A percentile compares a stretch with the other conserved stretches of the same genome.
Conservation (phyloP, 2,329 filamentous ascomycete genomes). For the Pseudogymnoascus sp. region DNA sequence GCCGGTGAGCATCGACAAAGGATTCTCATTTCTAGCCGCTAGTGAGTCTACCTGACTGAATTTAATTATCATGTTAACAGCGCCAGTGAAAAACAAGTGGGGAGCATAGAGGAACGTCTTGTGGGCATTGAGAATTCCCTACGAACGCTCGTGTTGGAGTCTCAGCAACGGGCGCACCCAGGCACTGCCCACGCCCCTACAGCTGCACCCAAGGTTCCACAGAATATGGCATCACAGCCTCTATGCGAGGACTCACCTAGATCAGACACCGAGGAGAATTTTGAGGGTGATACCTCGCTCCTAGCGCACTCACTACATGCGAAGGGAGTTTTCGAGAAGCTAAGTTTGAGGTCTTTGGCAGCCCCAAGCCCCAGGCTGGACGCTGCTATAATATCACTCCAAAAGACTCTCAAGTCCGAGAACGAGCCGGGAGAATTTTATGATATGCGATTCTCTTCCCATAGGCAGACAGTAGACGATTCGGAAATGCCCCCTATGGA, state of each 20-base stretch:
- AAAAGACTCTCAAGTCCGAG: slow-evolving; percentile 10
- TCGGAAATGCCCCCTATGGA: slow-evolving; percentile 15
- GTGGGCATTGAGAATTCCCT: slow-evolving; percentile 14
- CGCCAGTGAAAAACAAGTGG: slow-evolving; percentile 15
- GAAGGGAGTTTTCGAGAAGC: slow-evolving; percentile 14
- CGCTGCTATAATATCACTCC: slow-evolving; percentile 10
- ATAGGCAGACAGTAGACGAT: slow-evolving; percentile 2
- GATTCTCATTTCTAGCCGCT: slow-evolving; percentile 16
- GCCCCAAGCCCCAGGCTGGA: slow-evolving; percentile 8
- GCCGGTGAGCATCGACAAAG: slow-evolving; percentile 12
- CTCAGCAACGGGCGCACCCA: background rate
- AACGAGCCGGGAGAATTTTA: slow-evolving; percentile 6
- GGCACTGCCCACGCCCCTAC: background rate
- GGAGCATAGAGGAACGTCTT: slow-evolving; percentile 14
- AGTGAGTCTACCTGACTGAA: slow-evolving; percentile 9
- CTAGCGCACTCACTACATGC: slow-evolving; percentile 15
- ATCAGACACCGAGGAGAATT: background rate
- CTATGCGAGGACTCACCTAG: background rate
- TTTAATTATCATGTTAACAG: background rate
- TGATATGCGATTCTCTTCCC: slow-evolving; percentile 8
- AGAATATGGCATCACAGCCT: slow-evolving; percentile 1
- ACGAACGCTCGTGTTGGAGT: slow-evolving; percentile 9
- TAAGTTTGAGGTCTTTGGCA: slow-evolving; percentile 9
- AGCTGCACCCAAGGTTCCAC: background rate
- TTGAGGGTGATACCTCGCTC: slow-evolving; percentile 14